Percentiles rank a stretch among this genome's conserved stretches.
Evolutionary conservation across 1,284 basidiomycete species (phyloP).

Genomic region (Sanghuangporus baumii): DNA sequence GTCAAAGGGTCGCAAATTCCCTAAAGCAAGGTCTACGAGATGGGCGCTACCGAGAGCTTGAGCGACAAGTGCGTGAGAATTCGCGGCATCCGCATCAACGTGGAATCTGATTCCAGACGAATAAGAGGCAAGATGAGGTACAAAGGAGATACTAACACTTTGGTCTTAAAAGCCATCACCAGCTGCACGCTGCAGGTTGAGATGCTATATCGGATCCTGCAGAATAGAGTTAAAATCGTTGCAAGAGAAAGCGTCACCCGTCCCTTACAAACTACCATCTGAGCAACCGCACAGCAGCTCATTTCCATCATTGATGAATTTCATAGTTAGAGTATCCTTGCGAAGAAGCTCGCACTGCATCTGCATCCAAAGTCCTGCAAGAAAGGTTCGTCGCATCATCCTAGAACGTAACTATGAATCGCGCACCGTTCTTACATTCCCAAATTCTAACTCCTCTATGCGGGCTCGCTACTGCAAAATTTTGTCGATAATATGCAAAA

Average conservation of each 20-base stretch:
- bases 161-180: slow-evolving; percentile 47
- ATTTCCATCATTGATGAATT: slow-evolving; percentile 54
- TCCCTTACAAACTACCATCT: slow-evolving; percentile 58
- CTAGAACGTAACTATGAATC: slow-evolving; percentile 2
- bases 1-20: slow-evolving; percentile 42
- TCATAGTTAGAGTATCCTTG: slow-evolving; percentile 54
- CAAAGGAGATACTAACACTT: slow-evolving; percentile 39
- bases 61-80: slow-evolving; percentile 46
- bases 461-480: slow-evolving; percentile 57
- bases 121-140: slow-evolving; percentile 5
- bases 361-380: slow-evolving; percentile 49
- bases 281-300: slow-evolving; percentile 60
- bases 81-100: slow-evolving; percentile 43
- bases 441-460: slow-evolving; percentile 56
- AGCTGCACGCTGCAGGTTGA: slow-evolving; percentile 57
- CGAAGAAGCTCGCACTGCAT: slow-evolving; percentile 52
- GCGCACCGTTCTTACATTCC: slow-evolving; percentile 49
- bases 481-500: slow-evolving; percentile 49
- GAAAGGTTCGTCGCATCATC: background rate
- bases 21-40: slow-evolving; percentile 33
- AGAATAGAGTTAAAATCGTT: background rate
- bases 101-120: slow-evolving; percentile 32
- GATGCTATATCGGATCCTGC: slow-evolving; percentile 23
- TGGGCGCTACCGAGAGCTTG: slow-evolving; percentile 42
- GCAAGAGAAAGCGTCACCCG: background rate